Evolutionary conservation across 2,329 filamentous ascomycete species (phyloP).

Genomic region (Epichloe coenophiala): DNA sequence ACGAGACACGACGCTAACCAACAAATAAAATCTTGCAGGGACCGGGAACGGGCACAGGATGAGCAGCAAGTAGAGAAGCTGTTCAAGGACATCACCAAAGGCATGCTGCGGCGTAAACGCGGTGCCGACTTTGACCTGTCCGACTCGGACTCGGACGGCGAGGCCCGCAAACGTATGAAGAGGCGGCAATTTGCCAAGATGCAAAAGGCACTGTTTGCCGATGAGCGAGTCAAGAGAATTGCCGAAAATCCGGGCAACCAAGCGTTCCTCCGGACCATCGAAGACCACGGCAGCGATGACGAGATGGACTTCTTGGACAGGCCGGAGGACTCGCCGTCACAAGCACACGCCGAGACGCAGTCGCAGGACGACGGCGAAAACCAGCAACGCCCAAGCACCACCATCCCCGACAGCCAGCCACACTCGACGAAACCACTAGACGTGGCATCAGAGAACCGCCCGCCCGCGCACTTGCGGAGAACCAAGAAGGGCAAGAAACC

Average conservation of each 20-base stretch:
- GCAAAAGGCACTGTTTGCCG: conserved; percentile 74
- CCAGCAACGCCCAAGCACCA: conserved; percentile 19
- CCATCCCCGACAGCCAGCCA: conserved; percentile 40
- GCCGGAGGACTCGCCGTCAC: conserved; percentile 18
- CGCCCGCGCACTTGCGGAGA: conserved; percentile 44
- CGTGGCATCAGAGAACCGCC: conserved; percentile 25
- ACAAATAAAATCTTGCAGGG: conserved; percentile 32
- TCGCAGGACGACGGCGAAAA: conserved; percentile 15
- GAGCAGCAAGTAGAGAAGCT: conserved; percentile 84
- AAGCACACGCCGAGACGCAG: conserved; percentile 20
- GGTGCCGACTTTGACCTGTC: conserved; percentile 73
- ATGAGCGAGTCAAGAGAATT: conserved; percentile 84
- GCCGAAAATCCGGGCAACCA: conserved; percentile 78
- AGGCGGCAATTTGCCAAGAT: conserved; percentile 81
- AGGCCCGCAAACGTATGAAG: conserved; percentile 66
- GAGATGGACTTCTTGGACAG: conserved; percentile 60
- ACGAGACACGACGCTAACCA: not conserved
- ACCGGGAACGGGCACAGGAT: conserved; percentile 66
- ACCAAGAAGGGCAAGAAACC: conserved; percentile 53
- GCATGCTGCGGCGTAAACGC: conserved; percentile 71
- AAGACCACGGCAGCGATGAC: conserved; percentile 65
- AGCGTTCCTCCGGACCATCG: conserved; percentile 81
- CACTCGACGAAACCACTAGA: conserved; percentile 22
- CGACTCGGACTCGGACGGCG: conserved; percentile 80
- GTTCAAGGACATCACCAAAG: conserved; percentile 84